phyloP scores from a whole-genome alignment of 140 eudicot genomes.

The Anethum foeniculum region DNA sequence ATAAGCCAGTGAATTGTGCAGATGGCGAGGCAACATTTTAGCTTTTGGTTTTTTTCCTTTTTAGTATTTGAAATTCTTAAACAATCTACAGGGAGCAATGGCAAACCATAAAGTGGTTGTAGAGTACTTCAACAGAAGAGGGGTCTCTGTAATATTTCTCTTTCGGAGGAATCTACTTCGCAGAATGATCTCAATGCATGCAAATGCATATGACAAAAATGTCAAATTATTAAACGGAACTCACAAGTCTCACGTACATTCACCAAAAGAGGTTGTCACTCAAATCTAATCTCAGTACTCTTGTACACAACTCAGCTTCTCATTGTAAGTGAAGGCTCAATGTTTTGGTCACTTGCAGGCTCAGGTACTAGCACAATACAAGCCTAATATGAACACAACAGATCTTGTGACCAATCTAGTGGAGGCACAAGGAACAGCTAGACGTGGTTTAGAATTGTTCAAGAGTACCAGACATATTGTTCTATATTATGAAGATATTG shows the following conservation, averaged over 20 bases:
- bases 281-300: not conserved
- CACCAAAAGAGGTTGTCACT: conserved; percentile 54
- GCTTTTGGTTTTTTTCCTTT: not conserved
- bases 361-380: conserved; percentile 65
- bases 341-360: conserved; percentile 41
- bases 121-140: conserved; percentile 61
- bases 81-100: conserved; percentile 59
- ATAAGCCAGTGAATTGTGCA: not conserved
- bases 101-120: conserved; percentile 63
- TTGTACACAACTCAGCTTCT: not conserved
- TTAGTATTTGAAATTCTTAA: not conserved
- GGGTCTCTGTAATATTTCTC: conserved; percentile 69
- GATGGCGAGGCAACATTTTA: not conserved
- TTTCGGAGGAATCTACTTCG: conserved; percentile 81
- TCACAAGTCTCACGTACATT: conserved; percentile 88
- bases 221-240: conserved; percentile 74
- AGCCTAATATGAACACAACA: conserved; percentile 54
- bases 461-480: conserved; percentile 67
- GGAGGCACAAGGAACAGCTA: conserved; percentile 41
- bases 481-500: conserved; percentile 73
- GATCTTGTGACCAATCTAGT: conserved; percentile 40
- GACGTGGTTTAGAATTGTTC: conserved; percentile 56
- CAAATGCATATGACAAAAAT: conserved; percentile 65
- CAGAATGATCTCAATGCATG: conserved; percentile 73
- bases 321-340: not conserved